Evolutionary conservation across 179 eudicot genomes (phyloP), one percentile per base, ranked within the genome.

Genomic region (Amaranthus tricolor): DNA sequence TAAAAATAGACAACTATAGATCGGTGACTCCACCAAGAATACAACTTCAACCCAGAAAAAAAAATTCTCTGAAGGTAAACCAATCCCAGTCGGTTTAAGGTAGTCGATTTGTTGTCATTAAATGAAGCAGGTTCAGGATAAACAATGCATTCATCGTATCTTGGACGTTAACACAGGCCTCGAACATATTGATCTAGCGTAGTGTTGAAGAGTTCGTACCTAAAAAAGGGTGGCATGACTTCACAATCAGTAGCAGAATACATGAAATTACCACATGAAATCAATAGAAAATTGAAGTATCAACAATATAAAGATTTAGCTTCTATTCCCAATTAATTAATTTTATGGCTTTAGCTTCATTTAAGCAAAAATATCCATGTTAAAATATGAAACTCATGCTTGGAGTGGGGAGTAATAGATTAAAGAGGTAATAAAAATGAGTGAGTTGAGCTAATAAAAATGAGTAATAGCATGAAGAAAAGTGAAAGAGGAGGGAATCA

Each of bases 101-200:
- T n/a, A n/a, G n/a, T n/a, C n/a, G n/a, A n/a, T n/a, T n/a, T n/a
- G n/a, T n/a, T n/a, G n/a, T n/a, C n/a, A n/a, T 16, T 7, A 65
- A 9, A 44, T 44, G 53, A 67, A 67, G 58, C 57, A 67, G 51
- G 51, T 44, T 19, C 50, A 49, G 62, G 24, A 58, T 21, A 5
- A 2, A 17, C 47, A 31, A n/a, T 11, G 14, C 6, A 62, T 13
- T 7, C 4, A 24, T 45, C 9, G 59, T 2, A 4, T 68, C 53
- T 53, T 1, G 1, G 19, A 51, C 47, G 53, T 68, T 13, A 68
- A 52, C 72, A 59, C 47, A 68, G 56, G 72, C 72, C 72, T 52
- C 72, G 72, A 24, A 68, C 72, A 13, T 68, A 68, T 68, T 68
- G 72, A 20, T 68, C 72, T 68, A 68, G 57, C 2, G 72, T 68